Evolutionary conservation across 2,329 filamentous ascomycete species (phyloP), one percentile per base, ranked within the genome.

Genomic region (Sordariomycetes sp.): DNA sequence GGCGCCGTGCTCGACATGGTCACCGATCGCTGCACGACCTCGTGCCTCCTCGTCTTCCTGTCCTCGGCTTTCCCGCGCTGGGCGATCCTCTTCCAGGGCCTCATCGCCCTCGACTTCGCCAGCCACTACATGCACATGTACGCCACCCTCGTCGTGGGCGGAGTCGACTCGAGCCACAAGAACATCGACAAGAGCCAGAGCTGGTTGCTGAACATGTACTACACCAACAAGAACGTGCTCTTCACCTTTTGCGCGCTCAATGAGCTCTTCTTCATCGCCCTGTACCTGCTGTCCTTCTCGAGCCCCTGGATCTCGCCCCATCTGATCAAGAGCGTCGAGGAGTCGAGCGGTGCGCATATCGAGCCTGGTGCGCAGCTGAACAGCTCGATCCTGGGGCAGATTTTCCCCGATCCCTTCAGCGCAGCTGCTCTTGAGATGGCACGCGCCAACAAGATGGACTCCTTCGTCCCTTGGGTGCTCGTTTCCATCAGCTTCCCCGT

Each of bases 51-150:
- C 32, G 88, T 96, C 33, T 98, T 96, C 66, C 65, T 98, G 42
- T 86, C 86, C 26, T 93, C 86, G 11, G 92, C 92, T 15, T 98
- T 94, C 64, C 92, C 92, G 5, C 77, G 88, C 37, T 96, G 86
- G 82, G 80, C 86, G 44, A 87, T 96, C 46, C 54, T 96, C 39
- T 98, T 98, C 72, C 92, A 98, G 66, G 77, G 82, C 29, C 65
- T 98, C 52, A 94, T 98, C 58, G 83, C 82, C 36, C 65, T 98
- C 49, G 92, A 98, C 60, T 72, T 98, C 44, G 84, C 92, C 19
- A 94, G 87, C 57, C 92, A 98, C 61, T 98, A 96, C 57, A 90
- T 96, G 70, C 92, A 98, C 66, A 98, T 98, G 92, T 96, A 94
- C 56, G 86, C 88, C 10, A 94, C 87, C 1, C 67, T 95, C 50